Evolutionary conservation across 371 early-diverging fungal species (phyloP), one percentile per base, ranked within the genome.

Genomic region (Syncephalastrum monosporum): DNA sequence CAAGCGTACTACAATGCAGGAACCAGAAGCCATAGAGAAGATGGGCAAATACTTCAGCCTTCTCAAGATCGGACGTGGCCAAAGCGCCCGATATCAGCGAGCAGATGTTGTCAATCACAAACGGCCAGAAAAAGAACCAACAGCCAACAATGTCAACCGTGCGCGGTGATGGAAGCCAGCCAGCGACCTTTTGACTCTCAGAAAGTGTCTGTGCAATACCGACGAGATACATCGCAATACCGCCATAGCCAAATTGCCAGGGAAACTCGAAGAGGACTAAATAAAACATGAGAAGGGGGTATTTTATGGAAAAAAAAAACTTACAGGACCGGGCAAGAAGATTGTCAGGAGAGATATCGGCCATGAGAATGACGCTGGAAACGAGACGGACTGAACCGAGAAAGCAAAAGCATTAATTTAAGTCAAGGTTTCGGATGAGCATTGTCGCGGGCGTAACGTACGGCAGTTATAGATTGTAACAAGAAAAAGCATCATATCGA

Each of bases 81-180:
- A 56, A 47, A 38, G 53, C 33, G 5, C 67, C 67, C 8, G 67
- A 52, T 24, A 48, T 45, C 16, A 67, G 44, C 19, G 67, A 67
- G 48, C 59, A 62, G 2, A 59, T 49, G 8, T 67, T 67, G 50
- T 67, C 55, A 17, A 51, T 23, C 4, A 62, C 47, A 46, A 59
- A 62, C n/a, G 67, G 67, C 13, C 63, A 25, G 29, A 59, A 52
- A 27, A 67, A 24, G 19, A 67, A 58, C 8, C 50, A 49, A 15
- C 55, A 29, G 7, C 65, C 69, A 23, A 68, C 15, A 3, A 61
- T 10, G 47, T 68, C 69, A 19, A 64, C 65, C 8, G 50, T 52
- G 13, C 50, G 50, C 4, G 68, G 49, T 6, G 61, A 57, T n/a
- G 69, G 69, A 24, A 68, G 25, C 69, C 69, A 68, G n/a, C 59